Conservation (phyloP, 805 yeast species). For the Wickerhamomyces canadensis region DNA sequence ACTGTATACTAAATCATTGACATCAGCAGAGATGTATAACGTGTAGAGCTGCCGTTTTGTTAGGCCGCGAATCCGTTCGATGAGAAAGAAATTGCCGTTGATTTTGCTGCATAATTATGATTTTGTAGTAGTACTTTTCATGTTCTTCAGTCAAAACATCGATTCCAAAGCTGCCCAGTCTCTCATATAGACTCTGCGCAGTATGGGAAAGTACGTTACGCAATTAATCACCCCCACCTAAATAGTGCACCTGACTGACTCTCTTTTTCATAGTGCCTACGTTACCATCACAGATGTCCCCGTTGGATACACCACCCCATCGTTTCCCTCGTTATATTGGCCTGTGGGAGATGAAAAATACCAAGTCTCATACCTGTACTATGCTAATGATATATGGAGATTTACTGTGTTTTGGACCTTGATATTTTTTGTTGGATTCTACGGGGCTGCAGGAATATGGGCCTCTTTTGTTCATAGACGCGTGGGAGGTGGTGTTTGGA, state of each 20-base stretch:
- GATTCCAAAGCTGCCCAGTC: too few species aligned
- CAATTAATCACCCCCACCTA: too few species aligned
- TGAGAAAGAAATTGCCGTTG: too few species aligned
- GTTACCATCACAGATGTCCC: constrained; percentile 55
- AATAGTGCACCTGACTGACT: too few species aligned
- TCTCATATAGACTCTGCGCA: too few species aligned
- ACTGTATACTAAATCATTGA: not conserved
- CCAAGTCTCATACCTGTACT: constrained; percentile 54
- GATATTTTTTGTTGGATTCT: constrained; percentile 58
- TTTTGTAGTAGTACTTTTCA: too few species aligned
- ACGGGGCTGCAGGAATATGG: constrained; percentile 56
- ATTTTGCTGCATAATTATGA: too few species aligned
- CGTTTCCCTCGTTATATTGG: constrained; percentile 77
- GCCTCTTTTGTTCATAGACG: constrained; percentile 49
- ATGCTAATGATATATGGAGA: constrained; percentile 67
- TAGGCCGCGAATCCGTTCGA: too few species aligned
- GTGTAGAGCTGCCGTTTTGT: too few species aligned
- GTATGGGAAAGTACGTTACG: too few species aligned
- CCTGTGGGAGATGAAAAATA: constrained; percentile 42
- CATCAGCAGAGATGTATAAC: too few species aligned
- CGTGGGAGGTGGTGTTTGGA: constrained; percentile 32
- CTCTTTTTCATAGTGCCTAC: constrained; percentile 23
- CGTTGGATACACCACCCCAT: constrained; percentile 74
- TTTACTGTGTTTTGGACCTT: constrained; percentile 82
- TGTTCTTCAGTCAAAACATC: too few species aligned